phyloP scores from a whole-genome alignment of 169 alveolate species.

The Prorocentrum cordatum region DNA sequence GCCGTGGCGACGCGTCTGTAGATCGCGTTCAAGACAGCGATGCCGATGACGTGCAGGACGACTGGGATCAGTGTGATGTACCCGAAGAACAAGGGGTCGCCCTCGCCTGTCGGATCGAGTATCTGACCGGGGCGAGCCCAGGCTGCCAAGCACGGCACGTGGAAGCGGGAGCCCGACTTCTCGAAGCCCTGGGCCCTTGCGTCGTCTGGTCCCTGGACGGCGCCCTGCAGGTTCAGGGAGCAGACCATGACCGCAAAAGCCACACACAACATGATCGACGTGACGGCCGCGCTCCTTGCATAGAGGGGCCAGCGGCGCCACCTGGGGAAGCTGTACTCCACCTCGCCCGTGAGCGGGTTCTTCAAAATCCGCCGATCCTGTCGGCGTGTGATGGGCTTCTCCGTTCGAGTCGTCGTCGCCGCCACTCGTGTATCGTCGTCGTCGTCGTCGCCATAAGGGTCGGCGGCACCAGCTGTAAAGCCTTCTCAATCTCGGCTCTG shows the following conservation, averaged over 20 bases:
- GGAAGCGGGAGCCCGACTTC: background rate
- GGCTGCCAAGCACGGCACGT: background rate
- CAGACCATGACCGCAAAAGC: background rate
- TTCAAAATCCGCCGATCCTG: no score
- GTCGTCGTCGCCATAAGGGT: no score
- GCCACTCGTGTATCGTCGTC: no score
- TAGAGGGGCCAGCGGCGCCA: no score
- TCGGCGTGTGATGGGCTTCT: no score
- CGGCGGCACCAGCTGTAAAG: no score
- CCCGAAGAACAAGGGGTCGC: background rate
- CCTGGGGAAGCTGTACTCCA: no score
- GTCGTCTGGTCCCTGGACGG: background rate
- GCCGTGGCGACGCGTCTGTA: conserved; percentile 21
- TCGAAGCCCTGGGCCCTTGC: background rate
- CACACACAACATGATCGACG: background rate
- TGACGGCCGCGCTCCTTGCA: background rate
- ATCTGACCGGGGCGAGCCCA: background rate
- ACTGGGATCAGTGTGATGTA: background rate
- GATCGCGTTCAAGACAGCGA: background rate
- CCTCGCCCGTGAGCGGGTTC: no score
- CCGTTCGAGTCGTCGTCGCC: no score
- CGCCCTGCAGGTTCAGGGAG: background rate
- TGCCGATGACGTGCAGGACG: background rate
- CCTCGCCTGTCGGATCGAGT: background rate
- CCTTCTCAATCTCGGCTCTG: no score